phyloP scores from a whole-genome alignment of 2,329 filamentous ascomycete genomes.

The Aspergillus sojae region DNA sequence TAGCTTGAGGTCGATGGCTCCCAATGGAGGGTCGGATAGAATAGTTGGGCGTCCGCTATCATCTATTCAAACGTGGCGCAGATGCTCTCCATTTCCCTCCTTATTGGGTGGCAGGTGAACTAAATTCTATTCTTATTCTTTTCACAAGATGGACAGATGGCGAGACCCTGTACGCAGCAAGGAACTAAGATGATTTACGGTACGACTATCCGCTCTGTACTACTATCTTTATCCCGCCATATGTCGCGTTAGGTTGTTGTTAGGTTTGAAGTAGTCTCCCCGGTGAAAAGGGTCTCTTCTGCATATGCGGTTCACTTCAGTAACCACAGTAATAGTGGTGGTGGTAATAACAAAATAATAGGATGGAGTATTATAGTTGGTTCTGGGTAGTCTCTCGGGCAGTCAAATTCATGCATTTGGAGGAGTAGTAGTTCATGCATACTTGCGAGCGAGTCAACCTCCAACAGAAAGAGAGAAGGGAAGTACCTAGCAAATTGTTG shows the following conservation, averaged over 20 bases:
- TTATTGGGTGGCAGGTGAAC: conserved; percentile 10
- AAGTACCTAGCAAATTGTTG: neutral
- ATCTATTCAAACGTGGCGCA: conserved; percentile 12
- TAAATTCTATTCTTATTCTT: conserved; percentile 2
- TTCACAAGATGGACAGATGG: neutral
- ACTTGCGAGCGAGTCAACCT: neutral
- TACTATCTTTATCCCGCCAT: conserved; percentile 12
- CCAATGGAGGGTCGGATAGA: neutral
- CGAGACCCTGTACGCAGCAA: conserved; percentile 12
- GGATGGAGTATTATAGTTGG: neutral
- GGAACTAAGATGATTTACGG: conserved; percentile 2
- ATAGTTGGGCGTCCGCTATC: neutral
- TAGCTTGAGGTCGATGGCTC: neutral
- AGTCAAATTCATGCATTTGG: neutral
- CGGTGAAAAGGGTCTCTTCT: neutral
- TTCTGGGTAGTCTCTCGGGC: neutral
- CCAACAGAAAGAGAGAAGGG: neutral
- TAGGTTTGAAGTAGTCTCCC: neutral
- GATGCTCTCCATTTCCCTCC: neutral
- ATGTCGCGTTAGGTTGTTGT: neutral
- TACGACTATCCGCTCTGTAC: neutral
- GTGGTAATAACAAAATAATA: neutral
- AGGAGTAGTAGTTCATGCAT: neutral
- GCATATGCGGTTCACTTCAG: neutral
- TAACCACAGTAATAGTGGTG: neutral